Base-by-base conservation (phyloP, 495 filamentous ascomycete genomes). In the Durotheca rogersii region DNA sequence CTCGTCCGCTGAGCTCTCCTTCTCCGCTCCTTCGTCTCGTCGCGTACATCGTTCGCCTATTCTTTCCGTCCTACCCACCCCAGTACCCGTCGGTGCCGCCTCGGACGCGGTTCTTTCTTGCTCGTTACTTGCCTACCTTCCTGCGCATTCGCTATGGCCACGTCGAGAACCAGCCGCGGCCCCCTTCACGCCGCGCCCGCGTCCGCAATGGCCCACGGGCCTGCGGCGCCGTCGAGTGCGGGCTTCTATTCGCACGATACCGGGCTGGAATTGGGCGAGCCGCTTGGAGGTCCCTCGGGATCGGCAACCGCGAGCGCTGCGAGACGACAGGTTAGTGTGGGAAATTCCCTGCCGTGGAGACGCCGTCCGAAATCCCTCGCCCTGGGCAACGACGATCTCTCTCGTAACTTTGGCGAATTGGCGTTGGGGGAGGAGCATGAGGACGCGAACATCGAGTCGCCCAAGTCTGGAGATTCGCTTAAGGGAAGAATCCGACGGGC, bases 401-500 rank as follows among this genome's bases (percentile, higher is more conserved):
- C 49, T 18, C 35, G 35, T 21, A 45, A 21, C 19, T 31, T 57
- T 15, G 41, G 27, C 45, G 55, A 66, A 35, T 15, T 67, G 14
- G 41, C 48, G 9, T 45, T 65, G 42, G 68, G 62, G 40, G 50
- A 37, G 6, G 53, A 36, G 31, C 60, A 39, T 29, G 31, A 54
- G 14, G 53, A 46, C 11, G 42, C 32, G 11, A 44, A 56, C 20
- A 37, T 35, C 34, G 59, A 31, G 1, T 57, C 41, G 11, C 44
- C 42, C 15, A 48, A 37, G 40, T 58, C 45, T 37, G 61, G 16
- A 44, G 65, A 53, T 41, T 60, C 41, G 2, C 48, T 79, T 19
- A 74, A 71, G 47, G 66, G 71, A 7, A 72, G 72, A 44, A 56
- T 79, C 11, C 70, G 76, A n/a, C 67, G 73, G 17, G 76, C 76